phyloP scores from a whole-genome alignment of 1,284 basidiomycete species.

The Boletus hoseneyae region DNA sequence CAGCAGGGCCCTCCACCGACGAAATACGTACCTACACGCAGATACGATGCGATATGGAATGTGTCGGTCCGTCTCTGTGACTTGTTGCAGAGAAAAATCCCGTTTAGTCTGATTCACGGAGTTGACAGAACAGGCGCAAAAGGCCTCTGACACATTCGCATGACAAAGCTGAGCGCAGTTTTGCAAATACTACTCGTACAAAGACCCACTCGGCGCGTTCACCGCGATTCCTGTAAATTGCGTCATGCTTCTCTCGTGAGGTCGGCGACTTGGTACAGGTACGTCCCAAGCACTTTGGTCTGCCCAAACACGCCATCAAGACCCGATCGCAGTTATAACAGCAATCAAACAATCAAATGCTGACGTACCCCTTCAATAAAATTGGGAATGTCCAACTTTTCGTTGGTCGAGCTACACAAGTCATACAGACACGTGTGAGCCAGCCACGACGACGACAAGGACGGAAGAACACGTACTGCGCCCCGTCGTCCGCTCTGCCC shows the following conservation, averaged over 20 bases:
- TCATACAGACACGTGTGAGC: too few relatives aligned
- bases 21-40: too few relatives aligned
- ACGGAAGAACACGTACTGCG: conserved; percentile 57
- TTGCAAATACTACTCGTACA: not conserved
- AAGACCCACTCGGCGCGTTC: not conserved
- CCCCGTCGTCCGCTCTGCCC: conserved; percentile 92
- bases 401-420: conserved; percentile 77
- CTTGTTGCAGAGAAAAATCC: not conserved
- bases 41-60: not conserved
- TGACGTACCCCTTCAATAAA: conserved; percentile 81
- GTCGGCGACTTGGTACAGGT: conserved; percentile 74
- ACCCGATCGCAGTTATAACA: not conserved
- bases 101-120: conserved; percentile 18
- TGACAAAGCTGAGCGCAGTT: too few relatives aligned
- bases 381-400: conserved; percentile 93
- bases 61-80: too few relatives aligned
- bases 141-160: too few relatives aligned
- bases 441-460: not conserved
- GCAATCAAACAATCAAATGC: too few relatives aligned
- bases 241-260: conserved; percentile 24
- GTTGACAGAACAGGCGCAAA: conserved; percentile 17
- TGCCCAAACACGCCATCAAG: conserved; percentile 24
- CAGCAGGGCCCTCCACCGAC: not conserved
- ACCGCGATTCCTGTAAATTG: not conserved
- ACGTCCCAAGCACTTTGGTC: conserved; percentile 79